Evolutionary conservation across 163 green algal species (phyloP), one percentile per base, ranked within the genome.

Genomic region (Scenedesmus sp.): DNA sequence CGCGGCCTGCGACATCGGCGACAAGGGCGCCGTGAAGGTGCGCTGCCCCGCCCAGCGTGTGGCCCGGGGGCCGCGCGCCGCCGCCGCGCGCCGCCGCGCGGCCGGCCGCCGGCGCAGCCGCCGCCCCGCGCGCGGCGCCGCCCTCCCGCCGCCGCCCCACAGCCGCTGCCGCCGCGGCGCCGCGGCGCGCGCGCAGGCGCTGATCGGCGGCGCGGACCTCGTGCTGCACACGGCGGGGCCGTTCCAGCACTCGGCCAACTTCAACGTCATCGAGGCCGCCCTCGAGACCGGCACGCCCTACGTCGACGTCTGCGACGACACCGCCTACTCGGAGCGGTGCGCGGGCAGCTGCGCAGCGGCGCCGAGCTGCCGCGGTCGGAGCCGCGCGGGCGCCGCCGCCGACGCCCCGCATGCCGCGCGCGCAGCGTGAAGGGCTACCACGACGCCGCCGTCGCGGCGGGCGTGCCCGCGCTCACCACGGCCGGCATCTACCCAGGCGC

Each of bases 261-360:
- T 91, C 78, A 80, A 65, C 17, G 93, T 97, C 11, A 85, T 99
- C 28, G 92, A 98, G 69, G 91, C 93, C 20, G 88, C 87, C 45
- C 95, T 99, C 0, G 87, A 84, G 0, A 82, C 77, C 1, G 80
- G 87, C 5, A 93, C 86, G 20, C 85, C 92, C 0, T 99, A 99
- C 80, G 84, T 99, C 34, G 96, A 99, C 80, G 93, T 99, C 4
- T 98, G 94, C 53, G 96, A 99, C 71, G 96, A 98, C 82, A 86
- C 89, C 22, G 82, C 88, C 1, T 98, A 93, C 81, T 87, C 91
- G 22, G 80, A 84, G 45, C 57, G 74, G 88, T 92, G 64, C 2
- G 54, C 6, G 10, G 3, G 13, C 39, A 47, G 39, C 39, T 10
- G 39, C 39, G 39, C 39, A 47, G 39, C 39, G 7, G 39, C 10